phyloP scores from a whole-genome alignment of 306 rosid species.

The Castanea sativa region DNA sequence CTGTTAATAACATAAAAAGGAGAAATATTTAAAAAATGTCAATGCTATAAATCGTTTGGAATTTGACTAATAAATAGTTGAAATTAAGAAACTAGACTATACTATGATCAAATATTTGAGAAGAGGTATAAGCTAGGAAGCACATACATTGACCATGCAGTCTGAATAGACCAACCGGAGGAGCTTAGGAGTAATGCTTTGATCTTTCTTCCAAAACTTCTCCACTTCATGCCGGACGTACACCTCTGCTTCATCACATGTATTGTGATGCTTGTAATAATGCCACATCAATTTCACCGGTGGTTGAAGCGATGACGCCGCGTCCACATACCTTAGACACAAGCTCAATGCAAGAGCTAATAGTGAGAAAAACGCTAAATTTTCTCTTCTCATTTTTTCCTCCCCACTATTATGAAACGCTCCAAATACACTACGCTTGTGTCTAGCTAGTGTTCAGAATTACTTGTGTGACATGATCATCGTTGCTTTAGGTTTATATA shows the following conservation, averaged over 20 bases:
- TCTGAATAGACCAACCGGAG: slow-evolving; percentile 65
- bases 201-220: slow-evolving; percentile 35
- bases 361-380: slow-evolving; percentile 20
- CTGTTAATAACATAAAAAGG: too few species aligned
- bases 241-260: slow-evolving; percentile 50
- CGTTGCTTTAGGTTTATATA: slow-evolving; percentile 10
- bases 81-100: too few species aligned
- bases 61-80: too few species aligned
- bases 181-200: slow-evolving; percentile 56
- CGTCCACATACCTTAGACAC: slow-evolving; percentile 22
- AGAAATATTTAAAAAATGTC: too few species aligned
- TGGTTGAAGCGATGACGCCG: slow-evolving; percentile 18
- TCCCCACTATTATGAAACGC: slow-evolving; percentile 3
- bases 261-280: slow-evolving; percentile 44
- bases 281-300: slow-evolving; percentile 51
- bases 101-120: not conserved
- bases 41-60: too few species aligned
- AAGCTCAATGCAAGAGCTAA: slow-evolving; percentile 30
- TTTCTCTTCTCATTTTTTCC: slow-evolving; percentile 30
- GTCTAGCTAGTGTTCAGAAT: not conserved
- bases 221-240: slow-evolving; percentile 55
- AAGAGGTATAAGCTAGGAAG: not conserved
- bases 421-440: not conserved
- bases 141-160: slow-evolving; percentile 65
- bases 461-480: not conserved